Evolutionary conservation across 306 rosid species (phyloP).

Genomic region (Pachyrhizus erosus): DNA sequence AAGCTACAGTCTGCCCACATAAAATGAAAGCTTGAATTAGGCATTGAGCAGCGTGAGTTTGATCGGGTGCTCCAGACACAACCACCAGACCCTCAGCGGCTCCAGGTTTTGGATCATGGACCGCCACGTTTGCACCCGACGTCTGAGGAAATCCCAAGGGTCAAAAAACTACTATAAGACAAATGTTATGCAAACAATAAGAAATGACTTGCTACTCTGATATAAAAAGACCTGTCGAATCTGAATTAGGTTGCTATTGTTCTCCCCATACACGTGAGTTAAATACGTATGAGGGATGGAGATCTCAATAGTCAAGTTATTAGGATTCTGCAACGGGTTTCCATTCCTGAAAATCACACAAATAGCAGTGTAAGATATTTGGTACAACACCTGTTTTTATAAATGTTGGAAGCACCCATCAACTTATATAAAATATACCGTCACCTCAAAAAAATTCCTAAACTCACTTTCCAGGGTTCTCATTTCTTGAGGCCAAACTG

Average conservation of each 20-base stretch:
- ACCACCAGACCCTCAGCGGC: slow-evolving; percentile 61
- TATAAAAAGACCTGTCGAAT: slow-evolving; percentile 72
- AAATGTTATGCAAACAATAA: background rate
- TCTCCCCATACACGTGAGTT: slow-evolving; percentile 71
- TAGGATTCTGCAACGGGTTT: slow-evolving; percentile 54
- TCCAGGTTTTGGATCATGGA: slow-evolving; percentile 70
- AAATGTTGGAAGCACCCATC: slow-evolving; percentile 7
- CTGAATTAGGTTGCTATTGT: slow-evolving; percentile 63
- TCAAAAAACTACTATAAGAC: slow-evolving; percentile 3
- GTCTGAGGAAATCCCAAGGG: slow-evolving; percentile 51
- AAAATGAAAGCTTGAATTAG: slow-evolving; percentile 91
- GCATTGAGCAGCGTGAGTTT: slow-evolving; percentile 71
- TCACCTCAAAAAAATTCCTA: background rate
- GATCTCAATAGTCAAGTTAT: slow-evolving; percentile 60
- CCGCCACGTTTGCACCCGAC: slow-evolving; percentile 73
- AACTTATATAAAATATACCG: background rate
- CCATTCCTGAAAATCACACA: slow-evolving; percentile 51
- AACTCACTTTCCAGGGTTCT: slow-evolving; percentile 67
- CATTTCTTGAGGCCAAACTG: slow-evolving; percentile 62
- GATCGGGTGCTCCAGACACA: slow-evolving; percentile 68
- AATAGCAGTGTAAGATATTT: slow-evolving; percentile 16
- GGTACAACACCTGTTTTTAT: background rate
- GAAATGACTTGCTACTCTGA: slow-evolving; percentile 5
- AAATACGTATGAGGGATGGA: slow-evolving; percentile 67
- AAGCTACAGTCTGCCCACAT: slow-evolving; percentile 63